Base-by-base conservation (phyloP, 257 asterid species). In the Fraxinus pennsylvanica region DNA sequence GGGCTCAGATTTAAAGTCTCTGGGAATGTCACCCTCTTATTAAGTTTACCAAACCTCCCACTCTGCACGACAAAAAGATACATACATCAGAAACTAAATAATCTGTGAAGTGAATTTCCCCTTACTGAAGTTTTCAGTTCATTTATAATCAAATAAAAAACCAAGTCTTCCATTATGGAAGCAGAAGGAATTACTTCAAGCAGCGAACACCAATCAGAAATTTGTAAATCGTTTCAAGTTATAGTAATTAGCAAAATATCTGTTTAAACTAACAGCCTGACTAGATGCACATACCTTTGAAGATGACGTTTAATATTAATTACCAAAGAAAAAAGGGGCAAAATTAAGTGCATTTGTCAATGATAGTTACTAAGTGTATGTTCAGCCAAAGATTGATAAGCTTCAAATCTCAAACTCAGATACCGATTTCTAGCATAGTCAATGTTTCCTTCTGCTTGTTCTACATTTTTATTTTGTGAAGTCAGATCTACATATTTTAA, bases 41-140 rank as follows among this genome's bases (percentile, higher is more conserved):
- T 96, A 59, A 96, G 93, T 81, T 96, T 96, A 75, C 99, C 99
- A 83, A 93, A 96, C 77, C 98, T 89, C 71, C 99, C 99, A 85
- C 97, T 92, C 99, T 96, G 91, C 85, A 85, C 25, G 72, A 82
- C 68, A 67, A 52, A 25, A 25, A 77, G 39, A 69, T 4, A 7
- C 17, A 70, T 74, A 33, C 7, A 78, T 79, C 79, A 85, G 54
- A 39, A 68, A 66, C 68, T 69, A 54, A 74, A 15, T 13, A 45
- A 76, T 32, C 50, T 52, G 50, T 30, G 69, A 57, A 59, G 73
- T 71, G 43, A 5, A 75, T 30, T 36, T 13, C 17, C 3, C 74
- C 52, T 30, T 8, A 43, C 80, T 35, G 33, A 63, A 61, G 21
- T 45, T 45, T 29, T 69, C 27, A 2, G 30, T 59, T 29, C 57